phyloP scores from a whole-genome alignment of 805 yeast genomes.

The Zygotorulaspora danielsina region DNA sequence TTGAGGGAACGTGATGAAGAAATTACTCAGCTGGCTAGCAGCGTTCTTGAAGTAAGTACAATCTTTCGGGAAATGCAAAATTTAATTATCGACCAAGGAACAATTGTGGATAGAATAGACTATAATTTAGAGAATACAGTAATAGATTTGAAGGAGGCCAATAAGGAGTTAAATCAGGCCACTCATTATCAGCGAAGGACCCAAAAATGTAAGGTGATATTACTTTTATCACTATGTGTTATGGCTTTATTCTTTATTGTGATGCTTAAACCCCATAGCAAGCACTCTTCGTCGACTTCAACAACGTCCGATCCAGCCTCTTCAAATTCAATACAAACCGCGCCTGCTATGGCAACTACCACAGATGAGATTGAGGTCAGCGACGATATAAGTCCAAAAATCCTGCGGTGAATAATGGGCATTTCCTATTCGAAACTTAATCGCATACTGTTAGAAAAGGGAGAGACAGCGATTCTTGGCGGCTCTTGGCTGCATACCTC shows the following conservation, averaged over 20 bases:
- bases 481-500: too few relatives aligned
- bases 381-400: background rate
- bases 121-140: slow-evolving; percentile 83
- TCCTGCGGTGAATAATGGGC: background rate
- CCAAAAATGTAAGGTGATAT: slow-evolving; percentile 83
- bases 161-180: slow-evolving; percentile 71
- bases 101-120: slow-evolving; percentile 88
- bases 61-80: slow-evolving; percentile 91
- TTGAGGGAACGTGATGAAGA: slow-evolving; percentile 73
- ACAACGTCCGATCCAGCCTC: slow-evolving; percentile 1
- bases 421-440: too few relatives aligned
- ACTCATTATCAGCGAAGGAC: slow-evolving; percentile 80
- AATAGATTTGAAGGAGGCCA: slow-evolving; percentile 69
- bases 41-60: slow-evolving; percentile 87
- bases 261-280: slow-evolving; percentile 54
- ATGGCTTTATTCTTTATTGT: slow-evolving; percentile 66
- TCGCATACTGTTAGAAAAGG: too few relatives aligned
- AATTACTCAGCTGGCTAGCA: slow-evolving; percentile 86
- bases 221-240: slow-evolving; percentile 66
- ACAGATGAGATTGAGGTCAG: slow-evolving; percentile 7
- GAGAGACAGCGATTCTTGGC: too few relatives aligned
- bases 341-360: background rate
- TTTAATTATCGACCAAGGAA: slow-evolving; percentile 92
- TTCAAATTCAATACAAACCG: background rate
- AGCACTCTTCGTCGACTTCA: slow-evolving; percentile 4